These are phyloP conservation scores for Podospora pseudopauciseta DNA, from an alignment of 495 filamentous ascomycete genomes.

Conservation along the genomic window DNA sequence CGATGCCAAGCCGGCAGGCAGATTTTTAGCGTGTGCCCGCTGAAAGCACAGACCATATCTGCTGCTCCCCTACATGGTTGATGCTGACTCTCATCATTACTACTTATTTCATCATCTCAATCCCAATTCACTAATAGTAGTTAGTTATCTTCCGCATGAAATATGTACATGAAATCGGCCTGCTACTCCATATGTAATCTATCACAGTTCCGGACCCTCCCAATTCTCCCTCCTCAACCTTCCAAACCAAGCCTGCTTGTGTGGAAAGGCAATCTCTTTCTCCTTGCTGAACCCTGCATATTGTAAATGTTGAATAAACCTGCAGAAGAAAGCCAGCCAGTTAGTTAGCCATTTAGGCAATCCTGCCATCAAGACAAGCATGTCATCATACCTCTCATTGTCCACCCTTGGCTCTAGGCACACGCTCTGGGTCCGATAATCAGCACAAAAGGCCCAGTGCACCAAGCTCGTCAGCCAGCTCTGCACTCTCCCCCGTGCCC, in stretches of 20 bases:
- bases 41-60: background rate
- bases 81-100: background rate
- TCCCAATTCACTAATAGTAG: no score
- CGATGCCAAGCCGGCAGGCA: background rate
- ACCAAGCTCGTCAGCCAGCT: constrained; percentile 81
- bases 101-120: no score
- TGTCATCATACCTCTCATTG: constrained; percentile 69
- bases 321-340: constrained; percentile 32
- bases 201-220: constrained; percentile 70
- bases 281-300: constrained; percentile 82
- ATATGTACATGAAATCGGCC: background rate
- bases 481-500: constrained; percentile 76
- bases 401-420: constrained; percentile 89
- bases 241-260: constrained; percentile 89
- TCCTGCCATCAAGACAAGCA: background rate
- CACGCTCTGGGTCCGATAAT: constrained; percentile 76
- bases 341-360: background rate
- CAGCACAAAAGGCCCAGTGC: constrained; percentile 76
- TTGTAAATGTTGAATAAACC: constrained; percentile 74
- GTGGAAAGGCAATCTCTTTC: constrained; percentile 80
- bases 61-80: background rate
- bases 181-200: background rate
- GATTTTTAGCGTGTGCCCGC: background rate
- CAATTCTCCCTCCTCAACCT: constrained; percentile 78
- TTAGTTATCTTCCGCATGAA: background rate